Conservation (phyloP, 108 stramenopile genomes). For the Discostella stelligeroides region DNA sequence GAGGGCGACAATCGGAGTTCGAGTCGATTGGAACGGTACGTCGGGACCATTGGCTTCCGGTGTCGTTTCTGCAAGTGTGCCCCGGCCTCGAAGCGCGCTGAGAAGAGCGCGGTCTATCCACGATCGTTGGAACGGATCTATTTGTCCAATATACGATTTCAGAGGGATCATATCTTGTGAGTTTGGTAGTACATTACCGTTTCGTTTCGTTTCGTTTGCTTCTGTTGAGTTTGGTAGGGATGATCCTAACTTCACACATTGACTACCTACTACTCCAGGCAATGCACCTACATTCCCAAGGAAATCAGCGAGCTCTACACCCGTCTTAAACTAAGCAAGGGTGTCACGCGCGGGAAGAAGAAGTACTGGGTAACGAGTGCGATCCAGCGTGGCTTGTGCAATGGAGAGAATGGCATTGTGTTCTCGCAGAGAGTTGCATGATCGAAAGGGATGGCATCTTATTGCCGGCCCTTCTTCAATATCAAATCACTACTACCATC, state of each 20-base stretch:
- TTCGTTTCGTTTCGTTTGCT: background rate
- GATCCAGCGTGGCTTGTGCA: constrained; percentile 12
- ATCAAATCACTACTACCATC: too few species aligned
- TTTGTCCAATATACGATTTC: constrained; percentile 6
- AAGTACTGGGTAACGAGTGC: constrained; percentile 15
- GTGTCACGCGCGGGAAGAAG: constrained; percentile 11
- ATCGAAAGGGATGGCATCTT: too few species aligned
- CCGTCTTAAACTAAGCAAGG: constrained; percentile 10
- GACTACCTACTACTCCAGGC: background rate
- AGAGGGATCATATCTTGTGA: constrained; percentile 13
- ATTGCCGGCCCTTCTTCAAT: too few species aligned
- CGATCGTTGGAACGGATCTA: constrained; percentile 12
- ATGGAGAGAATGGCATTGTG: constrained; percentile 2
- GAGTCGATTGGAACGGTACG: constrained; percentile 5
- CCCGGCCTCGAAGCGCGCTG: background rate
- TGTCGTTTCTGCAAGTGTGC: constrained; percentile 10
- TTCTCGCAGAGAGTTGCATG: background rate
- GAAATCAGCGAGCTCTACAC: constrained; percentile 2
- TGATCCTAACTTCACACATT: background rate
- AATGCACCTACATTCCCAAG: constrained; percentile 10
- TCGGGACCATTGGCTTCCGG: constrained; percentile 8
- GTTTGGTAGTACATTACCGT: background rate
- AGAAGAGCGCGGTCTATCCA: constrained; percentile 12
- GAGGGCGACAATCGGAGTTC: background rate
- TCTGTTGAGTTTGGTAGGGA: background rate